Conservation (phyloP, 345 rosid species). For the Citrus trifoliata region DNA sequence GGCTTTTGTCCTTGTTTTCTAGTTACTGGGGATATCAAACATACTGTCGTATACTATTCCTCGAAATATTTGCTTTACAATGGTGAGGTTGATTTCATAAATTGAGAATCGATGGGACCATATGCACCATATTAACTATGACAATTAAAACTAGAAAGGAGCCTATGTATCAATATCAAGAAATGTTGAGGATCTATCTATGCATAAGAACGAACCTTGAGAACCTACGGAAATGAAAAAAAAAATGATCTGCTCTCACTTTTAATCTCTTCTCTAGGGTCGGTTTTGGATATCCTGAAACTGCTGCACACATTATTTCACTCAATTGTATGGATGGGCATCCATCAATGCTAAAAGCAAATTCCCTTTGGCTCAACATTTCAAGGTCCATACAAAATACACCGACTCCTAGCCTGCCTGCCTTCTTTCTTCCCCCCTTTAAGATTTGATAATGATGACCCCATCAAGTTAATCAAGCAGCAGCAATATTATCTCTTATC, state of each 20-base stretch:
- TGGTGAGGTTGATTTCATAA: no score
- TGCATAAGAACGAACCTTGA: no score
- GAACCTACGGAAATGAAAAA: no score
- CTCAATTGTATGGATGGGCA: slow-evolving; percentile 15
- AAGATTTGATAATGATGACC: slow-evolving; percentile 21
- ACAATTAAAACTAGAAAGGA: no score
- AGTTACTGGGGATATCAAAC: no score
- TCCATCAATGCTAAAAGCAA: slow-evolving; percentile 32
- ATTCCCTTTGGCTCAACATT: slow-evolving; percentile 24
- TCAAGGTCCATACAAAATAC: slow-evolving; percentile 10
- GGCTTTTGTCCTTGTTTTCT: no score
- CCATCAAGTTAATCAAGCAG: slow-evolving; percentile 10
- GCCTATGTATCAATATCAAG: no score
- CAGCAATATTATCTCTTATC: slow-evolving; percentile 8
- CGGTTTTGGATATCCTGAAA: slow-evolving; percentile 39
- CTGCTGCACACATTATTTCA: not conserved
- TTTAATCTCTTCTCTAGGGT: slow-evolving; percentile 18
- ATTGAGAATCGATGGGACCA: no score
- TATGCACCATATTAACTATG: no score
- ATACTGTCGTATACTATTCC: no score
- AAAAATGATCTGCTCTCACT: not conserved
- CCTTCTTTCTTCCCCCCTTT: slow-evolving; percentile 7
- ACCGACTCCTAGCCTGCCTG: slow-evolving; percentile 6
- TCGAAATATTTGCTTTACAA: no score
- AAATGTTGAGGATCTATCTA: no score